These are phyloP conservation scores for Aspergillus tanneri DNA, from an alignment of 2,329 filamentous ascomycete genomes.

Conservation along the genomic window DNA sequence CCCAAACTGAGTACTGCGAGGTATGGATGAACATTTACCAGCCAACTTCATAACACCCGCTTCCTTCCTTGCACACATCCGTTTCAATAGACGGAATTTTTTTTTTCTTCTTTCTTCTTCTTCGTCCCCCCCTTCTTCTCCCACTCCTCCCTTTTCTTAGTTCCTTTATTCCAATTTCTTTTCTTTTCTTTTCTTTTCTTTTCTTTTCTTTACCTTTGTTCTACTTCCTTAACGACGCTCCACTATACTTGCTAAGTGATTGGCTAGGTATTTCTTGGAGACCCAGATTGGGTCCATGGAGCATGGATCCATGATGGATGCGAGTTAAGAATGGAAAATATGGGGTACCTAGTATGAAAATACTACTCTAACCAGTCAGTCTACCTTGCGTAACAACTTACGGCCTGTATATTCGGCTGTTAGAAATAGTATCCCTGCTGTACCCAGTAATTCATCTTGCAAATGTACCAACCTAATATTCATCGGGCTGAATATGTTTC, in stretches of 20 bases:
- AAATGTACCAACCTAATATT: no score
- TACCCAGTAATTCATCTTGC: no score
- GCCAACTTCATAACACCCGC: constrained; percentile 10
- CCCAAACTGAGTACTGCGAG: constrained; percentile 18
- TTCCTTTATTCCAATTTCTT: no score
- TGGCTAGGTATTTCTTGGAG: constrained; percentile 11
- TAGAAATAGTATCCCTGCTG: no score
- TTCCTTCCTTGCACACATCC: constrained; percentile 14
- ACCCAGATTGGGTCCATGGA: constrained; percentile 6
- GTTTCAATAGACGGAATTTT: not conserved
- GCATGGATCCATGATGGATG: constrained; percentile 2
- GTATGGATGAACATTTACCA: constrained; percentile 19
- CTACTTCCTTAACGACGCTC: constrained; percentile 17
- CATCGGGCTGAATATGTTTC: no score
- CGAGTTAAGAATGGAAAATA: not conserved
- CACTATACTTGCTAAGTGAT: constrained; percentile 11
- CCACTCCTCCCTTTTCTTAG: not conserved
- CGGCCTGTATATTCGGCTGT: no score
- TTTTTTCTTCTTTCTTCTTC: constrained; percentile 1
- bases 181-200: not conserved
- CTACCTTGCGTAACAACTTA: no score
- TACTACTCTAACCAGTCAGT: no score
- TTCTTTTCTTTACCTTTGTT: constrained; percentile 11
- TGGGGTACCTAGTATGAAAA: not conserved
- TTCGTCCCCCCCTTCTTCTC: not conserved